Conservation (phyloP, 2,329 filamentous ascomycete genomes). For the Calonectria pseudoreteaudii region DNA sequence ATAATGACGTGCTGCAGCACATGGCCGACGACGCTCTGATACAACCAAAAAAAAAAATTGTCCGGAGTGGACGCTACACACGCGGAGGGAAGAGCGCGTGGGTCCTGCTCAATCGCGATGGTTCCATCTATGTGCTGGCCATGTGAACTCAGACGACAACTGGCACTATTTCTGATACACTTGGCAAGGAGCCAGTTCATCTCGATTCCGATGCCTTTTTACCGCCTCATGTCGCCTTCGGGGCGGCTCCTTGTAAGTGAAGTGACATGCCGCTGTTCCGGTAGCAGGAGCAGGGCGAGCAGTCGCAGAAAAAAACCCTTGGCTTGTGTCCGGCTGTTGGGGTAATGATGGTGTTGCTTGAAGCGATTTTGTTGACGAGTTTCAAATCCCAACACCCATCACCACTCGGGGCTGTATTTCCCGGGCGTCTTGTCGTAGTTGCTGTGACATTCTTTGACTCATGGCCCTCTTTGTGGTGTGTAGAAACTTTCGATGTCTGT, state of each 20-base stretch:
- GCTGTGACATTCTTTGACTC: neutral
- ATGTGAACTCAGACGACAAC: neutral
- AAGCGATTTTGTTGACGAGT: neutral
- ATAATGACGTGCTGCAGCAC: constrained; percentile 6
- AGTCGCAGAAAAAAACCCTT: neutral
- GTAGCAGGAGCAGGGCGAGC: neutral
- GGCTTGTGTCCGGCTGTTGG: neutral
- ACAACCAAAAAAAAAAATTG: neutral
- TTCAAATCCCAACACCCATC: neutral
- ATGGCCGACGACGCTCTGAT: neutral
- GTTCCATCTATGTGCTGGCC: neutral
- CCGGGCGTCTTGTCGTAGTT: neutral
- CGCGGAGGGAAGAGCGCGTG: neutral
- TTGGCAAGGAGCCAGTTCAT: constrained; percentile 13
- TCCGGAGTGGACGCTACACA: neutral
- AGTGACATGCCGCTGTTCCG: constrained; percentile 6
- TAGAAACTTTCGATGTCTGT: constrained; percentile 7
- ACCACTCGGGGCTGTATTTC: neutral
- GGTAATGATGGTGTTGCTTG: constrained; percentile 4
- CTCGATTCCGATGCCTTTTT: constrained; percentile 9
- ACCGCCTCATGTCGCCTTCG: constrained; percentile 9
- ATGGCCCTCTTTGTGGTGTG: neutral
- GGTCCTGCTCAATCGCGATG: neutral
- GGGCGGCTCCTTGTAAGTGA: constrained; percentile 13
- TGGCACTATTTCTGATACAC: constrained; percentile 18